Evolutionary conservation across 1,284 basidiomycete species (phyloP), one percentile per base, ranked within the genome.

Genomic region (Moesziomyces globuligerus): DNA sequence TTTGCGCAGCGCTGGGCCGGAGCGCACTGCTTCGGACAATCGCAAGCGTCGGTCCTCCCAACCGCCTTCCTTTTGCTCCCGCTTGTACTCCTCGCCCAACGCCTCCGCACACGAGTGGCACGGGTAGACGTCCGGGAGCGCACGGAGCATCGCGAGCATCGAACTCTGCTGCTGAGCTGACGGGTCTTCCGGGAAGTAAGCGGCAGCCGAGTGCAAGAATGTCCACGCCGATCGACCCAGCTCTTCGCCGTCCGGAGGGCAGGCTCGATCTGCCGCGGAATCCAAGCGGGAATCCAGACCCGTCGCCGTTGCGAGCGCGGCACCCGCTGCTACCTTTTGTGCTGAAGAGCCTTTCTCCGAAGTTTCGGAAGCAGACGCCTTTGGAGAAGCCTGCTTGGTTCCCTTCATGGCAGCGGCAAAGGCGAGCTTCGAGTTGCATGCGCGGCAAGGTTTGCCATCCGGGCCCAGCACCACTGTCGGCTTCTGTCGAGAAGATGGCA

Each of bases 371-470:
- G n/a, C n/a, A n/a, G n/a, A n/a, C n/a, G n/a, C 43, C 13, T 15
- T 34, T 4, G 28, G 21, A 15, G 61, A 15, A 13, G 46, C 21
- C 3, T 32, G 10, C 25, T 65, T 60, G 4, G 60, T 32, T 2
- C 69, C 66, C 24, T 74, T 77, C 69, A 80, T 70, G 18, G 80
- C 79, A 8, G 72, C 65, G 17, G 74, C 55, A 28, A 82, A 81
- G 1, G 78, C 79, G 4, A 78, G 51, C 48, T 79, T 79, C 7
- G 76, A 70, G 47, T 75, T 76, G 62, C 80, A 82, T 21, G 78
- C 78, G 32, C 78, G 67, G 57, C 80, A 82, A 18, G 80, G 80
- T 42, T 82, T 82, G 4, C 80, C 80, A 45, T 82, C 80, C 3
- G 80, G 77, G 1, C 80, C 78, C 0, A 82, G 61, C 15, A 81